Conservation (phyloP, 1,284 basidiomycete genomes). For the Ustilago bromivora region DNA sequence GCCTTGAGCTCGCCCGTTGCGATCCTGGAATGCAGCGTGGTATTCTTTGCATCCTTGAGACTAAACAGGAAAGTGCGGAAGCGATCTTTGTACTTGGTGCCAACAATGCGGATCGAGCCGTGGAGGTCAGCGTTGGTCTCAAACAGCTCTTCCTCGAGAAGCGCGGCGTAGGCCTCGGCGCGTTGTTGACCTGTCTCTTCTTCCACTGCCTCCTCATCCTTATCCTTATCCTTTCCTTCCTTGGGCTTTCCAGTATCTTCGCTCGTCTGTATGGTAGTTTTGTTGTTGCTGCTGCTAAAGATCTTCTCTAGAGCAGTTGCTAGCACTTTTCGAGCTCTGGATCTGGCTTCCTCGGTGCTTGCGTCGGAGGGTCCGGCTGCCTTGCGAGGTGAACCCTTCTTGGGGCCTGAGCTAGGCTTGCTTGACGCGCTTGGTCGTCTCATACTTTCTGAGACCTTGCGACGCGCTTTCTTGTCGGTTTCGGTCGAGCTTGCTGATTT, state of each 20-base stretch:
- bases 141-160: slow-evolving; percentile 55
- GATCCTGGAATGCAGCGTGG: slow-evolving; percentile 61
- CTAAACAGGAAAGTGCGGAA: slow-evolving; percentile 67
- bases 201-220: not conserved
- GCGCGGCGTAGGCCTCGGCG: slow-evolving; percentile 36
- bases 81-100: slow-evolving; percentile 61
- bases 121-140: slow-evolving; percentile 44
- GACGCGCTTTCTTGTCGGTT: not conserved
- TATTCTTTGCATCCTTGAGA: slow-evolving; percentile 67
- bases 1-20: slow-evolving; percentile 55
- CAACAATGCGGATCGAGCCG: slow-evolving; percentile 27
- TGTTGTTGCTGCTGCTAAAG: slow-evolving; percentile 9
- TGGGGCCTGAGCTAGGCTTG: slow-evolving; percentile 13
- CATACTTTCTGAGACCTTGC: slow-evolving; percentile 13
- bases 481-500: not conserved
- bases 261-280: not conserved
- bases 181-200: slow-evolving; percentile 17
- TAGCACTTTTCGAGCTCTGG: slow-evolving; percentile 36
- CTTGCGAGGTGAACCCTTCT: slow-evolving; percentile 27
- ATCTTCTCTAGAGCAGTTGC: slow-evolving; percentile 32
- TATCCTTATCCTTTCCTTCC: slow-evolving; percentile 1
- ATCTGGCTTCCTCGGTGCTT: slow-evolving; percentile 45
- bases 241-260: not conserved
- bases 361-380: slow-evolving; percentile 33
- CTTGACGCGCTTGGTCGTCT: slow-evolving; percentile 29